Base-by-base conservation (phyloP, 176 grass and related monocot genomes). In the Chrysopogon serrulatus region DNA sequence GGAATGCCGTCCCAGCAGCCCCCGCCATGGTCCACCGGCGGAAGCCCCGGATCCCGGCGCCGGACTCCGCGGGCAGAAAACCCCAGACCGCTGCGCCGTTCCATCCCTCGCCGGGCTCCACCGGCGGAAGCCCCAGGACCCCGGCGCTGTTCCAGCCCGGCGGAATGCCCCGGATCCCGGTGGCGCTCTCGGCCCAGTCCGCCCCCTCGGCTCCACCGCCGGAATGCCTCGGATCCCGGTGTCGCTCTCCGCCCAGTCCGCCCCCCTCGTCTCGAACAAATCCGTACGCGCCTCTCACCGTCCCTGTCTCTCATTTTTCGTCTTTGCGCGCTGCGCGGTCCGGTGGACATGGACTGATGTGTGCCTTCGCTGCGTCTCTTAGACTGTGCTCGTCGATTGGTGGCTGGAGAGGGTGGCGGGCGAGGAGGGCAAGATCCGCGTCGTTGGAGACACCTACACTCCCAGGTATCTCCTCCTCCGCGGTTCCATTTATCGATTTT, bases 321-420 rank as follows among this genome's bases (percentile, higher is more conserved):
- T 49, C 62, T 23, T 35, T 31, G 73, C 73, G 73, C 48, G 10
- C 8, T 12, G 41, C 1, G 47, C 9, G 16, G 4, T 23, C 39
- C 30, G 3, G 15, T 48, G 66, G 53, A 3, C 53, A 10, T 48
- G 66, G 53, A 3, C 53, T 72, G 19, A 72, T 32, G 76, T 36
- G 10, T 36, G 64, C 15, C 54, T 44, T 36, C 62, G 51, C 33
- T 6, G 15, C 57, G 18, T 60, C 47, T 1, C 30, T 42, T 27
- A 82, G 85, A 17, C 61, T 31, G 17, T 1, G 11, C 86, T 76
- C 49, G 1, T 21, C 17, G 86, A 87, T 51, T 87, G 86, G 79
- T 87, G 86, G 49, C 49, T 71, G 53, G n/a, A 63, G 64, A 87
- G 73, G 51, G 57, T 65, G 57, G 57, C 65, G 15, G 78, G 35